These are phyloP conservation scores for Solanum etuberosum DNA, from an alignment of 257 asterid genomes.

Conservation along the genomic window DNA sequence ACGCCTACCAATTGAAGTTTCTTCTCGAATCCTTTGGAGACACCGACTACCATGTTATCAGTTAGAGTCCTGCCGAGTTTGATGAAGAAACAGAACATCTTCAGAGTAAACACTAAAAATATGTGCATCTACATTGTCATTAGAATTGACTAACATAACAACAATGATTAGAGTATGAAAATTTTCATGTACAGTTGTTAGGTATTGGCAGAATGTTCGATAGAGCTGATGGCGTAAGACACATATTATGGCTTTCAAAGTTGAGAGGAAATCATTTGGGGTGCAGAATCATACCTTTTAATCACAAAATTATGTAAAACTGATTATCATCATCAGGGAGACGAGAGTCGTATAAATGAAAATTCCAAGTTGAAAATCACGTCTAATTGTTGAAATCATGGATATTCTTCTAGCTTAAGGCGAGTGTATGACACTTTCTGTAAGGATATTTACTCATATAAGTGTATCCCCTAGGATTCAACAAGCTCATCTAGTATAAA, in stretches of 20 bases:
- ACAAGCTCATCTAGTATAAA: neutral
- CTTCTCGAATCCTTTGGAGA: conserved; percentile 92
- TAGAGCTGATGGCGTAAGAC: neutral
- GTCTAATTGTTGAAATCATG: neutral
- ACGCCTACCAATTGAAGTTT: conserved; percentile 87
- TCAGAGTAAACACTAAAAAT: neutral
- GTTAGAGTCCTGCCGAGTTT: conserved; percentile 70
- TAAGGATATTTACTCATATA: neutral
- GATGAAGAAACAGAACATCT: neutral
- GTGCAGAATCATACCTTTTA: neutral
- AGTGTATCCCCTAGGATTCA: neutral
- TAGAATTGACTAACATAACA: neutral
- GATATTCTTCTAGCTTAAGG: neutral
- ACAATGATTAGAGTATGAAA: neutral
- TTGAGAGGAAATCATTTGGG: neutral
- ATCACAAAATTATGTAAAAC: neutral
- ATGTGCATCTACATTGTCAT: neutral
- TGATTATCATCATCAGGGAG: neutral
- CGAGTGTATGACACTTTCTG: neutral
- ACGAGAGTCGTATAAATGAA: neutral
- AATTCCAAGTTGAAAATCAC: neutral
- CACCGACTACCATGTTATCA: conserved; percentile 93
- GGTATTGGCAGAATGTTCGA: neutral
- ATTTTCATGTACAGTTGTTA: neutral
- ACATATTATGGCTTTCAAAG: neutral